phyloP scores from a whole-genome alignment of 2,329 filamentous ascomycete species.

The Colletotrichum siamense region DNA sequence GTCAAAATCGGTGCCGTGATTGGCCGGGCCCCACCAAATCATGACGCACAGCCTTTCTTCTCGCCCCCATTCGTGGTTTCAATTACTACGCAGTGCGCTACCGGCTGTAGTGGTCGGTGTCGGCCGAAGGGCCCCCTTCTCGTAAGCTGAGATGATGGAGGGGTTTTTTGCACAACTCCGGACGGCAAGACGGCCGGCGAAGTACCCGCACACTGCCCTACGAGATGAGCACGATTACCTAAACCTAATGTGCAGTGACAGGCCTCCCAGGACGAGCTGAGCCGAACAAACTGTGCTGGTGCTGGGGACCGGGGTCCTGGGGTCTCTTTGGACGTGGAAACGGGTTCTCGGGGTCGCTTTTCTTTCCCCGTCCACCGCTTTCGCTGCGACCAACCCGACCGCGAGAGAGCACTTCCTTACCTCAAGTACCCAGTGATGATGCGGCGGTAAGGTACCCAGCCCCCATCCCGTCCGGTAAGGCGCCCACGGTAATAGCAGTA shows the following conservation, averaged over 20 bases:
- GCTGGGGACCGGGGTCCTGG: not conserved
- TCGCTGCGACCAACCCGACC: not conserved
- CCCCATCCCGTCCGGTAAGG: not conserved
- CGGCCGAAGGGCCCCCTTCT: not conserved
- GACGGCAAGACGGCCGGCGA: not conserved
- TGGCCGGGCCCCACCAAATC: not conserved
- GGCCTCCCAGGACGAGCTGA: not conserved
- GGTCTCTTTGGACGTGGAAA: not conserved
- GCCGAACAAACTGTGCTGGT: not conserved
- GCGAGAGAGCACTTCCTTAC: not conserved
- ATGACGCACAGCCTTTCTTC: slow-evolving; percentile 5
- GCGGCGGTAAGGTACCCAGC: not conserved
- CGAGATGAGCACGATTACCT: slow-evolving; percentile 5
- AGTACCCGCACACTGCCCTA: not conserved
- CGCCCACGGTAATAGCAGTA: not conserved
- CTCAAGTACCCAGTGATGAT: not conserved
- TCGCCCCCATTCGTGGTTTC: not conserved
- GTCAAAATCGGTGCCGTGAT: not conserved
- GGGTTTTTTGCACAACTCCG: not conserved
- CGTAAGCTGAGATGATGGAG: not conserved
- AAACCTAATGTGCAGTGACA: not conserved
- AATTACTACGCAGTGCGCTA: not conserved
- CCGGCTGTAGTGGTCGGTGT: not conserved
- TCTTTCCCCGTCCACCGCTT: not conserved
- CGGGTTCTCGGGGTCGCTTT: slow-evolving; percentile 10